Base-by-base conservation (phyloP, 176 grass and related monocot genomes). In the Tillandsia fasciculata region DNA sequence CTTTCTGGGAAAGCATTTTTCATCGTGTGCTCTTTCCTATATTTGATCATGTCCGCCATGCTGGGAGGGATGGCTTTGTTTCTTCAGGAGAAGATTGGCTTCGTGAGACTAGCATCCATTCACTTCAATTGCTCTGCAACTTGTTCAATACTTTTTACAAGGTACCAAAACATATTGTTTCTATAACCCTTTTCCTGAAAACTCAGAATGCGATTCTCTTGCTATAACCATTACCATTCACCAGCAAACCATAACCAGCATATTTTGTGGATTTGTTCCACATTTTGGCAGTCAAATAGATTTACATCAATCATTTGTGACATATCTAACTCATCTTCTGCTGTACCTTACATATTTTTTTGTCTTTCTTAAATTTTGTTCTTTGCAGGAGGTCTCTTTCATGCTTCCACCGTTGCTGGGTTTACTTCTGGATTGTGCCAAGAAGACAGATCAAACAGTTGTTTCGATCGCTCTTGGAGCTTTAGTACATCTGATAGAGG, bases 1-100 rank as follows among this genome's bases (percentile, higher is more conserved):
- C 90, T 52, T 99, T 99, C 68, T 99, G 95, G 95, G 95, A 99
- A 76, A 99, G 87, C 78, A 99, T 99, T 85, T 99, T 99, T 70
- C 84, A 99, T 70, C 77, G 90, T 64, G 95, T 99, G 53, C 80
- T 99, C 13, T 99, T 99, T 79, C 95, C 95, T 78, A 94, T 99
- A 78, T 93, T 94, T 70, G 95, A 99, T 78, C 95, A 99, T 88
- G 90, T 99, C 68, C 86, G 95, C 52, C 86, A 92, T 86, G 84
- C 89, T 68, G 95, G 89, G 85, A 90, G 90, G 83, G 87, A 99
- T 70, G 89, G 95, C 1, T 75, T 87, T 87, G 72, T 78, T 57
- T 82, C 84, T 72, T 77, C 86, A 53, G 95, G 84, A 6, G 90
- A 90, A 27, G 95, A 99, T 59, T 99, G 95, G 90, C 84, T 99